Conservation (phyloP, 2,329 filamentous ascomycete genomes). For the Penicillium aurantiogriseum region DNA sequence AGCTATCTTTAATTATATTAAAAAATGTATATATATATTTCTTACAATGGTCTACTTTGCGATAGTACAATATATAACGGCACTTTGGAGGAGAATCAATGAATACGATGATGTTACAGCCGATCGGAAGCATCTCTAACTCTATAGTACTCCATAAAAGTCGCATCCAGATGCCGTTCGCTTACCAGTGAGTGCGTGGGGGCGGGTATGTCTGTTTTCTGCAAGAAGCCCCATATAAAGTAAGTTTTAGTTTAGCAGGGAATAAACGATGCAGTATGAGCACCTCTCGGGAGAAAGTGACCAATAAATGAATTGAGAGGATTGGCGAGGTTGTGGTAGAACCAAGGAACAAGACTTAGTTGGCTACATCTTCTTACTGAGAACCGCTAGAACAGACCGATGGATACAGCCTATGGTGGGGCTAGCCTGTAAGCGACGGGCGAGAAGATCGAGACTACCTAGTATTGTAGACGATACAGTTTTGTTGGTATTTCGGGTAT, state of each 20-base stretch:
- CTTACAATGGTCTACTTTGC: too few relatives aligned
- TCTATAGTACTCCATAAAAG: neutral
- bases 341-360: neutral
- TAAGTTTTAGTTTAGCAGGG: neutral
- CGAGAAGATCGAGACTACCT: too few relatives aligned
- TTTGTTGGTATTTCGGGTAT: neutral
- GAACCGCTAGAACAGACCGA: too few relatives aligned
- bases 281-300: neutral
- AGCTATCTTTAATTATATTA: too few relatives aligned
- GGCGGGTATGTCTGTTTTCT: neutral
- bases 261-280: neutral
- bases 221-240: neutral
- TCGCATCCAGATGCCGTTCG: neutral
- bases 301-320: too few relatives aligned
- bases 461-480: too few relatives aligned
- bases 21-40: too few relatives aligned
- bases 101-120: neutral
- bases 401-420: too few relatives aligned
- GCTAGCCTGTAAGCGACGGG: too few relatives aligned
- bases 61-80: neutral
- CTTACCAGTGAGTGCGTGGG: neutral
- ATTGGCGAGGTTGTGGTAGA: neutral
- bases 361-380: too few relatives aligned
- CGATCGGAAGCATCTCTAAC: neutral
- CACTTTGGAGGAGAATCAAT: neutral